Percentiles rank a stretch among this genome's conserved stretches.
These are phyloP conservation scores for Inonotus hispidus DNA, from an alignment of 1,284 basidiomycete genomes.

Conservation along the genomic window DNA sequence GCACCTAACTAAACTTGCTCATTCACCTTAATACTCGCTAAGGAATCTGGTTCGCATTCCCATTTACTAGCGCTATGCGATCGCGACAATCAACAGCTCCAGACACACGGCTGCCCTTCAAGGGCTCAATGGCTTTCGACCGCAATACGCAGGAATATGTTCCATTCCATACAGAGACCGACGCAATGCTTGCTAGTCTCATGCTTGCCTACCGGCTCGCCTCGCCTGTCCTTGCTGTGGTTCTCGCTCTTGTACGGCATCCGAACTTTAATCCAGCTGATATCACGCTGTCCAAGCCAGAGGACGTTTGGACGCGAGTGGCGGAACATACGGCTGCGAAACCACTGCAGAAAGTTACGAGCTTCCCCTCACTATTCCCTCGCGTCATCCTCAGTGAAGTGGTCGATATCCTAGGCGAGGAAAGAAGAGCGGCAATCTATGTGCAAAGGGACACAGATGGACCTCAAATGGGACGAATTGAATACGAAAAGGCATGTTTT, in stretches of 20 bases:
- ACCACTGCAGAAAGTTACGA: not conserved
- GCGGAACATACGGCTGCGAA: slow-evolving; percentile 7
- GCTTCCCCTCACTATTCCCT: slow-evolving; percentile 8
- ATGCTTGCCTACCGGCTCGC: slow-evolving; percentile 19
- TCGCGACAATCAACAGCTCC: not conserved
- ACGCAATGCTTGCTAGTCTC: slow-evolving; percentile 19
- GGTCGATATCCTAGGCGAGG: slow-evolving; percentile 13
- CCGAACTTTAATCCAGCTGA: slow-evolving; percentile 17
- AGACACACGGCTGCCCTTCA: slow-evolving; percentile 17
- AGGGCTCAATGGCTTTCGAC: slow-evolving; percentile 14
- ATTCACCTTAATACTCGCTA: not conserved
- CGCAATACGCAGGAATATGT: slow-evolving; percentile 16
- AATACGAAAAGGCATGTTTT: not conserved
- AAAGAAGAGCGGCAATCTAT: slow-evolving; percentile 4
- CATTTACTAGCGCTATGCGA: not conserved
- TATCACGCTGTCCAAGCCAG: slow-evolving; percentile 15
- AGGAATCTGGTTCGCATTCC: not conserved
- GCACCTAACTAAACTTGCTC: not conserved
- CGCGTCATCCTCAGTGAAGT: slow-evolving; percentile 13
- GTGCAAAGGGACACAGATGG: slow-evolving; percentile 9
- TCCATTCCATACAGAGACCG: slow-evolving; percentile 15
- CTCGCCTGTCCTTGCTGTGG: slow-evolving; percentile 15
- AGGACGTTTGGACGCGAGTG: slow-evolving; percentile 15
- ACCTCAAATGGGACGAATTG: slow-evolving; percentile 6
- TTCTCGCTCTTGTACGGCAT: slow-evolving; percentile 17